phyloP scores from a whole-genome alignment of 2,329 filamentous ascomycete genomes.

The Talaromyces sp. region DNA sequence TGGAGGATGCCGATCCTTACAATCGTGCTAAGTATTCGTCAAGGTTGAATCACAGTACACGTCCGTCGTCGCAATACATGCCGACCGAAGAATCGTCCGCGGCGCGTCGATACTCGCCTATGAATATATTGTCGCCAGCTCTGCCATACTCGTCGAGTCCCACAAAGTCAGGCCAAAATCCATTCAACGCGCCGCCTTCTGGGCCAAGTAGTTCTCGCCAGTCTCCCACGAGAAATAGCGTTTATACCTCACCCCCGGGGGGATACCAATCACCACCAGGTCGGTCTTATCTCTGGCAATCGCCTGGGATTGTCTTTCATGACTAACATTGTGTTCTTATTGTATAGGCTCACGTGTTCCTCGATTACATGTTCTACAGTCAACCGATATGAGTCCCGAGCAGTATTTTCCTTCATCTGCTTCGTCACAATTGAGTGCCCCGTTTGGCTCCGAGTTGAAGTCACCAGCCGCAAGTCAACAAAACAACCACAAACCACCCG shows the following conservation, averaged over 20 bases:
- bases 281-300: conserved; percentile 35
- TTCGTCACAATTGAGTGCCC: conserved; percentile 68
- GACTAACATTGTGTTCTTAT: conserved; percentile 37
- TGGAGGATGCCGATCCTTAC: conserved; percentile 89
- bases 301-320: neutral
- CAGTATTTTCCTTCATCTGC: conserved; percentile 71
- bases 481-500: conserved; percentile 48
- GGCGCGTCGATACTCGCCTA: conserved; percentile 90
- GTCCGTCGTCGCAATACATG: conserved; percentile 71
- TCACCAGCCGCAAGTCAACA: conserved; percentile 48
- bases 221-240: conserved; percentile 67
- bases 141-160: conserved; percentile 71
- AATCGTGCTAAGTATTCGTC: conserved; percentile 82
- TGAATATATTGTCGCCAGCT: conserved; percentile 81
- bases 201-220: conserved; percentile 59
- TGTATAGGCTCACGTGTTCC: conserved; percentile 49
- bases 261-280: conserved; percentile 60
- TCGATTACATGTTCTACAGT: conserved; percentile 72
- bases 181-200: conserved; percentile 56
- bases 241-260: conserved; percentile 58
- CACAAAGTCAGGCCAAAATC: conserved; percentile 50
- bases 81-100: conserved; percentile 75
- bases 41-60: conserved; percentile 68
- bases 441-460: conserved; percentile 56
- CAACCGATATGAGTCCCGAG: conserved; percentile 65